These are phyloP conservation scores for Fennellomyces sp. DNA, from an alignment of 371 early-diverging fungal species.

Conservation along the genomic window DNA sequence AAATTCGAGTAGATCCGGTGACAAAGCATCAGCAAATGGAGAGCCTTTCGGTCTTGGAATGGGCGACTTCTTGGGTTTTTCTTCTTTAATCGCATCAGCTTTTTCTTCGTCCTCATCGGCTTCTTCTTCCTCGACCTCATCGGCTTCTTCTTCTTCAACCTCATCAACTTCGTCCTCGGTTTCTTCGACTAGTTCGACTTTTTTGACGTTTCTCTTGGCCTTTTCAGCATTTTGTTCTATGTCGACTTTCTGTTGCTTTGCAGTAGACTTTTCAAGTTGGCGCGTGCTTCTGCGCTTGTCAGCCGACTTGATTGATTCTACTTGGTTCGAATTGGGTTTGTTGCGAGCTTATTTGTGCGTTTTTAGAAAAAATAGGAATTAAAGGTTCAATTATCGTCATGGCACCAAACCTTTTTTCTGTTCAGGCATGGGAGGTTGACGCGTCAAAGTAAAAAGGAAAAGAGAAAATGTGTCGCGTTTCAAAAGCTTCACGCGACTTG, in stretches of 20 bases:
- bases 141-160: too few relatives aligned
- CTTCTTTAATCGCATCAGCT: constrained; percentile 23
- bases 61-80: not conserved
- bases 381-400: too few relatives aligned
- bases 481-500: too few relatives aligned
- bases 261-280: not conserved
- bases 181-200: not conserved
- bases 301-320: not conserved
- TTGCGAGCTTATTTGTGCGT: not conserved
- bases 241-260: not conserved
- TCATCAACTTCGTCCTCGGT: not conserved
- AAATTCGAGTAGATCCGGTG: constrained; percentile 52
- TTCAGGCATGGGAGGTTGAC: too few relatives aligned
- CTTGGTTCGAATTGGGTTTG: constrained; percentile 2
- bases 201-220: not conserved
- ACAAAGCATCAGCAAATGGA: constrained; percentile 57
- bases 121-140: constrained; percentile 10
- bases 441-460: too few relatives aligned
- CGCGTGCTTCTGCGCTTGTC: not conserved
- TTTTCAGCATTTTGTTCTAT: too few relatives aligned
- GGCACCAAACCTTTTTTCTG: too few relatives aligned
- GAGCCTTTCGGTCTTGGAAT: constrained; percentile 51
- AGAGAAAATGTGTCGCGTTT: too few relatives aligned
- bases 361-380: too few relatives aligned
- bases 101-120: constrained; percentile 13